phyloP scores from a whole-genome alignment of 2,329 filamentous ascomycete genomes.

The Fusarium vanettenii region DNA sequence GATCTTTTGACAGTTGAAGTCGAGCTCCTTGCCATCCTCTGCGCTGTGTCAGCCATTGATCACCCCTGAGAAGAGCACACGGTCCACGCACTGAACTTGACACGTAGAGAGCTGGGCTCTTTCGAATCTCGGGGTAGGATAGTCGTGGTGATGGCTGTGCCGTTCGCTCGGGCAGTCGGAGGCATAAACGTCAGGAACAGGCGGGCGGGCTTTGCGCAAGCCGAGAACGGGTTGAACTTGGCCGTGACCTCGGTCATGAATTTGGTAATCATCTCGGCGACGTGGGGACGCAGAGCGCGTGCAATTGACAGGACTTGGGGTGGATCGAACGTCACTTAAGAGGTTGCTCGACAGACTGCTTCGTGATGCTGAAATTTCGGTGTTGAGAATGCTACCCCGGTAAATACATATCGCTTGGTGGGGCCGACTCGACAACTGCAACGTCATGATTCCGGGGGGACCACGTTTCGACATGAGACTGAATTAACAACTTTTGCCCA shows the following conservation, averaged over 20 bases:
- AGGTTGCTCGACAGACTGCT: neutral
- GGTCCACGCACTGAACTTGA: conserved; percentile 84
- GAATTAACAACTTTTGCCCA: conserved; percentile 7
- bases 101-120: conserved; percentile 74
- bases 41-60: conserved; percentile 39
- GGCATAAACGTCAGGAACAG: conserved; percentile 90
- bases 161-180: conserved; percentile 76
- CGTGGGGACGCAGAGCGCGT: conserved; percentile 8
- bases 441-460: conserved; percentile 41
- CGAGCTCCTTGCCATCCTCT: conserved; percentile 95
- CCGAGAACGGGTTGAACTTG: conserved; percentile 92
- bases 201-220: conserved; percentile 82
- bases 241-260: conserved; percentile 88
- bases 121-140: conserved; percentile 78
- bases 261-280: conserved; percentile 78
- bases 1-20: conserved; percentile 82
- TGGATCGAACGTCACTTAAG: conserved; percentile 9
- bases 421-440: conserved; percentile 24
- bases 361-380: conserved; percentile 41
- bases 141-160: conserved; percentile 82
- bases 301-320: neutral
- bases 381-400: conserved; percentile 9
- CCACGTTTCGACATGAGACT: conserved; percentile 39
- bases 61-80: neutral
- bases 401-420: conserved; percentile 43